Evolutionary conservation across 2,329 filamentous ascomycete genomes (phyloP), one percentile per base, ranked within the genome.

Genomic region (Ciborinia camelliae): DNA sequence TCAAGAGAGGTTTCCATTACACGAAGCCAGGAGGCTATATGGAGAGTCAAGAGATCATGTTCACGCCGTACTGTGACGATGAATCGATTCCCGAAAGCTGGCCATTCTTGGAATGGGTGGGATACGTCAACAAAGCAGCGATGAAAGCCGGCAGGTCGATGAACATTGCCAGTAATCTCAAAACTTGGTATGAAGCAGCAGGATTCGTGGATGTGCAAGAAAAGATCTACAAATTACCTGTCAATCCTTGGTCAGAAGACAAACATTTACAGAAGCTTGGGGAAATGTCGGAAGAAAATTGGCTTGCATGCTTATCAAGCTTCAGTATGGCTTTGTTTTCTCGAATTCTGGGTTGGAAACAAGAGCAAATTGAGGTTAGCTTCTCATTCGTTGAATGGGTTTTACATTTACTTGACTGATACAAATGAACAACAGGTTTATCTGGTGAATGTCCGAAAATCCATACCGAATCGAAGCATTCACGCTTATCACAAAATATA

Each of bases 181-280:
- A 71, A 54, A 43, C 54, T 5, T 73, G 71, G 71, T 72, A 73
- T 35, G 67, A 70, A 60, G 78, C 81, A 32, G 82, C 79, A 1
- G 84, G 84, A 0, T 86, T 86, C 67, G 79, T 82, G 8, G 81
- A 86, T 62, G 78, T 86, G 15, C 77, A 80, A 37, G 79, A 86
- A 71, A 76, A 75, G 28, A 71, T 82, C 1, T 83, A 82, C 73
- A 85, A 82, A 71, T 75, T 86, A 45, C 84, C 84, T 0, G 76
- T 82, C 54, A 84, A 83, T 41, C 76, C 77, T 5, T 86, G 84
- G 85, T 77, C 84, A 0, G 80, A 79, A 68, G 74, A 74, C 43
- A 64, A 62, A 32, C 68, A 72, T 35, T 41, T 72, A 61, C 72
- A 72, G 52, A 59, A 60, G 1, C 35, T 73, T 26, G 72, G 72